Base-by-base conservation (phyloP, 495 filamentous ascomycete species). In the Daldinia decipiens region DNA sequence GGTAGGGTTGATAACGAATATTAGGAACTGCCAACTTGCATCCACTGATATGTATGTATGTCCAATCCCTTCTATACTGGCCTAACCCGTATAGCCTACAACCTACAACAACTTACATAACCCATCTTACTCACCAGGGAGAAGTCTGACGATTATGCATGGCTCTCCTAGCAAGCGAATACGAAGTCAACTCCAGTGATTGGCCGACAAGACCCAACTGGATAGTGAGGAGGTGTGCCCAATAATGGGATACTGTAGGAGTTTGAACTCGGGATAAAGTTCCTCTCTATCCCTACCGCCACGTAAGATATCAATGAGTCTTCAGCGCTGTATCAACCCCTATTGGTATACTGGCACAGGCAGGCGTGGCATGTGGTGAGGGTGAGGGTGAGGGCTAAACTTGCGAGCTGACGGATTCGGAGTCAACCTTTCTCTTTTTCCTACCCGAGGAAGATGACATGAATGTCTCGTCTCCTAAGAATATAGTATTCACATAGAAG, bases 241-340 rank as follows among this genome's bases (percentile, higher is more conserved):
- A 53, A 50, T 39, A 26, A 47, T 50, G 5, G 9, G 17, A 59
- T 65, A 13, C 17, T 24, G 8, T 47, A 47, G 34, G 39, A 51
- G 47, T 13, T 54, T 9, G 11, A 45, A 50, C 50, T 31, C 17
- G 50, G 45, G 51, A 50, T 29, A 45, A 27, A 27, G 43, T 63
- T 32, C 9, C 34, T 40, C 24, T 40, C 24, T 39, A 58, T 26
- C 24, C 24, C 38, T 47, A 31, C 19, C 32, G 36, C 65, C 65
- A 68, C 58, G 65, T 62, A 56, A 27, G 21, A 60, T 60, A 11
- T 45, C 11, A 58, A 43, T 31, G 53, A 43, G 24, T 4, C 62
- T 15, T 15, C n/a, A 47, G 34, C 51, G 12, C n/a, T 32, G 50
- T 29, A 17, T 13, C 12, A 26, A 39, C 13, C 12, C 34, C 45